phyloP scores from a whole-genome alignment of 2,329 filamentous ascomycete species.

The Atkinsonella texensis region DNA sequence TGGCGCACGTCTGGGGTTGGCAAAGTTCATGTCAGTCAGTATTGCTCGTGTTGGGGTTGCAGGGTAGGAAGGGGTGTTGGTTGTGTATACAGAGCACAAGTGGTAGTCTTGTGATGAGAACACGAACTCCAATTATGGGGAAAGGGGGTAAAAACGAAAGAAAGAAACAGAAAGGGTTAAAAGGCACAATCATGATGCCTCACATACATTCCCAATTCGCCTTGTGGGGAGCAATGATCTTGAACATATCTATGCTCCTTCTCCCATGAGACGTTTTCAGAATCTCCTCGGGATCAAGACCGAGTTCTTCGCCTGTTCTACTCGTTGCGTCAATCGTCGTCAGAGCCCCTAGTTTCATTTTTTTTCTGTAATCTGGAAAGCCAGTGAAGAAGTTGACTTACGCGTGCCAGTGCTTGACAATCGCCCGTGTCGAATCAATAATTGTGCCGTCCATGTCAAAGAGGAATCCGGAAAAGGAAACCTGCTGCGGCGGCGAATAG shows the following conservation, averaged over 20 bases:
- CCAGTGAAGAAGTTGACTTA: slow-evolving; percentile 22
- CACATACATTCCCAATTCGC: slow-evolving; percentile 87
- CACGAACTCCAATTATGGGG: too few species aligned
- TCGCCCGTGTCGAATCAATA: slow-evolving; percentile 67
- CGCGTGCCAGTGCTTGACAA: slow-evolving; percentile 67
- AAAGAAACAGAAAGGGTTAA: not conserved
- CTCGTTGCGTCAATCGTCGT: not conserved
- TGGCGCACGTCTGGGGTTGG: slow-evolving; percentile 54
- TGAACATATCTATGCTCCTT: slow-evolving; percentile 75
- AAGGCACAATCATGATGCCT: too few species aligned
- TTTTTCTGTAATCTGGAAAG: not conserved
- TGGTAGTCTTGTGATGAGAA: too few species aligned
- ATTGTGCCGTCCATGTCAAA: slow-evolving; percentile 78
- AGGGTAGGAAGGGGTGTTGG: not conserved
- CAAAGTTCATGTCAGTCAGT: not conserved
- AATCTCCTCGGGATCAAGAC: slow-evolving; percentile 73
- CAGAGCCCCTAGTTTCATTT: not conserved
- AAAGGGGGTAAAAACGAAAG: too few species aligned
- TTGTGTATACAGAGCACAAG: not conserved
- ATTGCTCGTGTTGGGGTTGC: not conserved
- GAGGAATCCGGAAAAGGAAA: slow-evolving; percentile 44
- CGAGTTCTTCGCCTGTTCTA: slow-evolving; percentile 72
- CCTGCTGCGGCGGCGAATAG: slow-evolving; percentile 31
- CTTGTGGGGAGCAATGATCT: slow-evolving; percentile 66
- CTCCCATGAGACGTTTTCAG: slow-evolving; percentile 85